A percentile compares a stretch with the other conserved stretches of the same genome.
These are phyloP conservation scores for Pyrus bretschneideri DNA, from an alignment of 306 rosid genomes.

Conservation along the genomic window DNA sequence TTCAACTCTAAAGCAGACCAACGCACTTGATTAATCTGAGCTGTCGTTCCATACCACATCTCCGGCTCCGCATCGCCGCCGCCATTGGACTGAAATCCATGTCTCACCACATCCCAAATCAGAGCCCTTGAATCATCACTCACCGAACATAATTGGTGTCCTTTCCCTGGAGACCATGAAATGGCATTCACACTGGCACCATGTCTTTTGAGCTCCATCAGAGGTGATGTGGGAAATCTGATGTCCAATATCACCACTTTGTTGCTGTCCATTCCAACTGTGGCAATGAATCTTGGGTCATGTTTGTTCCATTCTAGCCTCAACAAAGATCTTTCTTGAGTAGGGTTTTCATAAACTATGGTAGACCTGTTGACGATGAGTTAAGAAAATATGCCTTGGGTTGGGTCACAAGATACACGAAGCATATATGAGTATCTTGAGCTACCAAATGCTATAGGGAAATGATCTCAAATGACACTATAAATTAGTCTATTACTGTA, in stretches of 20 bases:
- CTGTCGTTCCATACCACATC: constrained; percentile 44
- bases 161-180: constrained; percentile 55
- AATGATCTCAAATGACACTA: no score
- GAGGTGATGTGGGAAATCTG: constrained; percentile 50
- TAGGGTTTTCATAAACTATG: constrained; percentile 52
- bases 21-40: constrained; percentile 52
- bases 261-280: constrained; percentile 49
- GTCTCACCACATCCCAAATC: constrained; percentile 56
- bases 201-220: constrained; percentile 46
- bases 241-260: constrained; percentile 58
- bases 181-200: constrained; percentile 48
- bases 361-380: constrained; percentile 23
- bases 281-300: constrained; percentile 54
- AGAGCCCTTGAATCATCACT: constrained; percentile 59
- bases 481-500: no score
- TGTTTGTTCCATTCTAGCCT: constrained; percentile 67
- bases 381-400: not conserved
- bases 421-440: not conserved
- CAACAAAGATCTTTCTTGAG: constrained; percentile 32
- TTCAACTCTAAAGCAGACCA: constrained; percentile 53
- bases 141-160: constrained; percentile 43
- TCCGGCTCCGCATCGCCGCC: constrained; percentile 33
- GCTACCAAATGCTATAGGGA: not conserved
- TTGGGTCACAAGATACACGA: not conserved
- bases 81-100: constrained; percentile 3